Conservation (phyloP, 495 filamentous ascomycete genomes). For the Astrocystis sublimbata region DNA sequence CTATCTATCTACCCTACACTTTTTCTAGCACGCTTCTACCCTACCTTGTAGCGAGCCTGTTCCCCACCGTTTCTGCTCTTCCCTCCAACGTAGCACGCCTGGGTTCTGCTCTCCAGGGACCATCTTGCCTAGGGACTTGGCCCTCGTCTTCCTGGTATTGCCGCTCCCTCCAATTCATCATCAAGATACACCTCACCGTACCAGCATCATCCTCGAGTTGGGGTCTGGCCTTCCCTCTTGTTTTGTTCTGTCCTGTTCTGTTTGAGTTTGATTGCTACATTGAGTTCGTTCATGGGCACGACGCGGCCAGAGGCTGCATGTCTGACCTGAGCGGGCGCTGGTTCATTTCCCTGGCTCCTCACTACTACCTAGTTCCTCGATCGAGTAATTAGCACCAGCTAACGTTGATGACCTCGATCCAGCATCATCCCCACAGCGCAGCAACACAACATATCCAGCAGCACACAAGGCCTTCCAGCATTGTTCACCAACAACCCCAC, state of each 20-base stretch:
- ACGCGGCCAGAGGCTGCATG: too few species aligned
- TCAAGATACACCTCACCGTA: conserved; percentile 44
- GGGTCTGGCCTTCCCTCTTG: too few species aligned
- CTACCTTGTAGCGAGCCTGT: too few species aligned
- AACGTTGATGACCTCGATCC: conserved; percentile 56
- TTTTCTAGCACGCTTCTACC: too few species aligned
- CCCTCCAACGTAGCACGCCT: too few species aligned
- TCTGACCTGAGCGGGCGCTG: conserved; percentile 41
- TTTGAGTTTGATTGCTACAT: neutral
- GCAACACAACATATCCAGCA: conserved; percentile 55
- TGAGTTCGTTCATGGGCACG: too few species aligned
- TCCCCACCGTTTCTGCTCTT: too few species aligned
- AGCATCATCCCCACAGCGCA: conserved; percentile 56
- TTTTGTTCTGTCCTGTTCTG: conserved; percentile 21
- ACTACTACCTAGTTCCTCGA: conserved; percentile 33
- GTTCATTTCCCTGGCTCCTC: conserved; percentile 33
- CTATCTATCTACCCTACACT: neutral
- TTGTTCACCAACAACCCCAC: conserved; percentile 67
- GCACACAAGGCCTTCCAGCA: conserved; percentile 62
- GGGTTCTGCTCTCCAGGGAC: too few species aligned
- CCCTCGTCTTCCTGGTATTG: conserved; percentile 37
- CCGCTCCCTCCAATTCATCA: conserved; percentile 35
- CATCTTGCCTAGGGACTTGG: conserved; percentile 10
- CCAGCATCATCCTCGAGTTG: conserved; percentile 47
- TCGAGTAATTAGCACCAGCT: conserved; percentile 41